Conservation (phyloP, 495 filamentous ascomycete genomes). For the Penicillium turbatum region DNA sequence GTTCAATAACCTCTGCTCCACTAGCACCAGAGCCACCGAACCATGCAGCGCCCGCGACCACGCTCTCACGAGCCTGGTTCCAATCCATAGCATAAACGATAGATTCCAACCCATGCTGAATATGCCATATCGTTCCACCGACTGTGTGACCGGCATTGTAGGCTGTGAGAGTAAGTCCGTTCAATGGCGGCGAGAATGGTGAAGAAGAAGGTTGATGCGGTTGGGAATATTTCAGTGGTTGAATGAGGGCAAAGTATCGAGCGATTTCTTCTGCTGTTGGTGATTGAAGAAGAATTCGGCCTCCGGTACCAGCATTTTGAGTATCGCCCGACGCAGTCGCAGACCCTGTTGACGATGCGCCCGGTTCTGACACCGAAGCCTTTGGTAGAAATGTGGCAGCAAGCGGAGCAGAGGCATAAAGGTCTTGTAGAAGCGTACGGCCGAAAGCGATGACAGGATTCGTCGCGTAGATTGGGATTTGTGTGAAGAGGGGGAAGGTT, state of each 20-base stretch:
- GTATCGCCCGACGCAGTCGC: slow-evolving; percentile 22
- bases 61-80: slow-evolving; percentile 93
- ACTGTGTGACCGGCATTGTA: slow-evolving; percentile 96
- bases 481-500: slow-evolving; percentile 83
- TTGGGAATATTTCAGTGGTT: slow-evolving; percentile 93
- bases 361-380: slow-evolving; percentile 61
- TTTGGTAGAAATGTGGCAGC: slow-evolving; percentile 74
- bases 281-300: slow-evolving; percentile 67
- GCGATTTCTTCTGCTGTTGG: slow-evolving; percentile 86
- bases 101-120: slow-evolving; percentile 93
- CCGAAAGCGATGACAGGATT: slow-evolving; percentile 89
- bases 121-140: slow-evolving; percentile 97
- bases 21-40: slow-evolving; percentile 75
- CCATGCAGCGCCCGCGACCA: slow-evolving; percentile 89
- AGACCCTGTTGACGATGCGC: slow-evolving; percentile 48
- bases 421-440: slow-evolving; percentile 82
- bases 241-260: slow-evolving; percentile 86
- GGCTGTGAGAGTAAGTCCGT: slow-evolving; percentile 91
- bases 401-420: slow-evolving; percentile 84
- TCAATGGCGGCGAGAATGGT: slow-evolving; percentile 79
- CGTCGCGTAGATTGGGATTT: slow-evolving; percentile 95
- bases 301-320: slow-evolving; percentile 27
- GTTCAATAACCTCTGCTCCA: slow-evolving; percentile 87
- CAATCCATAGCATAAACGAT: slow-evolving; percentile 98
- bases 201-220: slow-evolving; percentile 83